A percentile compares a stretch with the other conserved stretches of the same genome.
Evolutionary conservation across 1,139 yeast genomes (phyloP).

Genomic region (Eremothecium cymbalariae): DNA sequence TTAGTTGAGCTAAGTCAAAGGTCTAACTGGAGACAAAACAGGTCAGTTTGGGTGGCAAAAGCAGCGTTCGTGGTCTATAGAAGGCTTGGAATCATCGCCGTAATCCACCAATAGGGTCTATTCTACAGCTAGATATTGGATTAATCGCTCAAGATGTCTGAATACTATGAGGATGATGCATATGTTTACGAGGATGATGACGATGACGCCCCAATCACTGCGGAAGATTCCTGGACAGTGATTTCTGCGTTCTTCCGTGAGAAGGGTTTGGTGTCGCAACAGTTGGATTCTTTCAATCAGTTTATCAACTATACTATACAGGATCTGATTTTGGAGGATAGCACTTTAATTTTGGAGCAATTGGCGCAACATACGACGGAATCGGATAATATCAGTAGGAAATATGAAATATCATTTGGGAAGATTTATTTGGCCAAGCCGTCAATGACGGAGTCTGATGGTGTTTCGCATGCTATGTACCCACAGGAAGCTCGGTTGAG

Average conservation of each 20-base stretch:
- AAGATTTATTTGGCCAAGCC: conserved; percentile 95
- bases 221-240: conserved; percentile 99
- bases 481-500: conserved; percentile 98
- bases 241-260: conserved; percentile 93
- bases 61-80: no score
- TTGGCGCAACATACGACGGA: conserved; percentile 97
- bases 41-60: no score
- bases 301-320: conserved; percentile 95
- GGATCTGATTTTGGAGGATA: conserved; percentile 93
- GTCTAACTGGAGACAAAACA: no score
- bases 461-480: conserved; percentile 95
- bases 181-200: conserved; percentile 53
- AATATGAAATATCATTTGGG: conserved; percentile 94
- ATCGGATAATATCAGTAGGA: conserved; percentile 77
- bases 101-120: no score
- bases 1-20: no score
- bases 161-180: conserved; percentile 44
- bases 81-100: no score
- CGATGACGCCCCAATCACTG: conserved; percentile 70
- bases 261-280: conserved; percentile 95
- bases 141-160: conserved; percentile 14
- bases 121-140: no score
- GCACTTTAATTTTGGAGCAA: conserved; percentile 87
- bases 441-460: conserved; percentile 98
- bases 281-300: conserved; percentile 95